phyloP scores from a whole-genome alignment of 148 eudicot species.

The Simmondsia chinensis region DNA sequence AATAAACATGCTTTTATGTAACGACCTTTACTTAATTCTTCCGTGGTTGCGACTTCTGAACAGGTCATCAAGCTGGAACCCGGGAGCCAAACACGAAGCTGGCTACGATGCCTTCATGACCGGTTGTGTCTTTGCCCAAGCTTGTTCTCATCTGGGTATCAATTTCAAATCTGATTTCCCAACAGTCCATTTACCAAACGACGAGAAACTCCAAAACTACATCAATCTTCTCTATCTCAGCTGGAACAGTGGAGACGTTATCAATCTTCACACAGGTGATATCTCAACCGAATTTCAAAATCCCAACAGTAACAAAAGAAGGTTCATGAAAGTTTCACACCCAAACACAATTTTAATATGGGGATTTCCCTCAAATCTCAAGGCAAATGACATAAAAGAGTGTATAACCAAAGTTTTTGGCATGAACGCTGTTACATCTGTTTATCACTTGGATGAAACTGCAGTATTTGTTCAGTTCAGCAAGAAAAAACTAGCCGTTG shows the following conservation, averaged over 20 bases:
- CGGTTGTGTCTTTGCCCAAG: slow-evolving; percentile 84
- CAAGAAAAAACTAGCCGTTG: slow-evolving; percentile 37
- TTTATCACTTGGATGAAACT: slow-evolving; percentile 65
- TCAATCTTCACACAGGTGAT: slow-evolving; percentile 62
- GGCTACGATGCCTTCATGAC: slow-evolving; percentile 99
- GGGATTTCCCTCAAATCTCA: slow-evolving; percentile 59
- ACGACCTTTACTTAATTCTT: no score
- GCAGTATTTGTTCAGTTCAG: slow-evolving; percentile 78
- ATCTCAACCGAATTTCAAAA: slow-evolving; percentile 22
- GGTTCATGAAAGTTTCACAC: slow-evolving; percentile 26
- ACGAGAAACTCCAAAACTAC: slow-evolving; percentile 60
- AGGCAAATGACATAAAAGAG: slow-evolving; percentile 45
- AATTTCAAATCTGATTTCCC: slow-evolving; percentile 25
- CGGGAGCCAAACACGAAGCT: slow-evolving; percentile 95
- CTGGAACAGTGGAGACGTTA: slow-evolving; percentile 69
- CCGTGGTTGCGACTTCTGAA: no score
- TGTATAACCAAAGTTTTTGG: slow-evolving; percentile 69
- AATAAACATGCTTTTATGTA: no score
- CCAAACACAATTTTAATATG: slow-evolving; percentile 56
- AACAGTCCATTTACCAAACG: slow-evolving; percentile 17
- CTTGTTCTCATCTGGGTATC: slow-evolving; percentile 56
- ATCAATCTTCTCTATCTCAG: slow-evolving; percentile 73
- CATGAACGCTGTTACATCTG: slow-evolving; percentile 35
- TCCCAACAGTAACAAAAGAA: slow-evolving; percentile 12
- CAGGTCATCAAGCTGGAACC: slow-evolving; percentile 93